Conservation (phyloP, 2,329 filamentous ascomycete genomes). For the Colletotrichum godetiae region DNA sequence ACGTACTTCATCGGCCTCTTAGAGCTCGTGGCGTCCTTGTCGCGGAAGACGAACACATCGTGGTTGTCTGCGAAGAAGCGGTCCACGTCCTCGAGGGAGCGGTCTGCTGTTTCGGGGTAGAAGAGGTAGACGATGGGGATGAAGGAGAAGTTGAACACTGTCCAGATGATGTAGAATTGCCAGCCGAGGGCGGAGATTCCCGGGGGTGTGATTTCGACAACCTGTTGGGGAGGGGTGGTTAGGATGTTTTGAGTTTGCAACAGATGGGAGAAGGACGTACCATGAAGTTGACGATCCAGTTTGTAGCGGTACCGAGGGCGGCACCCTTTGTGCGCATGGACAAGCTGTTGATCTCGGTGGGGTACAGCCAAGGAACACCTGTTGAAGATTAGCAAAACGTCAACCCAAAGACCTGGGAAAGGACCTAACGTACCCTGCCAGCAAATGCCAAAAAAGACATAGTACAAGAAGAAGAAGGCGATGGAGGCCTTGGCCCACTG, state of each 20-base stretch:
- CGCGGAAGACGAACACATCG: constrained; percentile 37
- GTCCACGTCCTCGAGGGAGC: constrained; percentile 39
- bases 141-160: constrained; percentile 58
- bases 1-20: constrained; percentile 38
- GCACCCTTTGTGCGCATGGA: constrained; percentile 45
- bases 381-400: neutral
- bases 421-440: constrained; percentile 14
- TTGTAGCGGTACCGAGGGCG: constrained; percentile 32
- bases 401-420: neutral
- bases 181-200: constrained; percentile 58
- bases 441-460: constrained; percentile 37
- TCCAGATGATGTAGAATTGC: constrained; percentile 65
- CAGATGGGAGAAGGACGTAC: neutral
- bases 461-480: constrained; percentile 40
- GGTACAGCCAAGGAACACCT: constrained; percentile 44
- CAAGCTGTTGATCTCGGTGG: constrained; percentile 48
- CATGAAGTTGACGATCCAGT: constrained; percentile 37
- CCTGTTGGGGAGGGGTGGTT: neutral
- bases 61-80: constrained; percentile 43
- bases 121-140: constrained; percentile 60
- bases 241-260: too few relatives aligned
- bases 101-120: constrained; percentile 56
- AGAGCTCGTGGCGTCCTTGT: constrained; percentile 40
- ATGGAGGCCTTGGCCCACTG: constrained; percentile 37
- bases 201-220: constrained; percentile 50